Evolutionary conservation across 2,329 filamentous ascomycete genomes (phyloP), one percentile per base, ranked within the genome.

Genomic region (Cyclaneusma minus): DNA sequence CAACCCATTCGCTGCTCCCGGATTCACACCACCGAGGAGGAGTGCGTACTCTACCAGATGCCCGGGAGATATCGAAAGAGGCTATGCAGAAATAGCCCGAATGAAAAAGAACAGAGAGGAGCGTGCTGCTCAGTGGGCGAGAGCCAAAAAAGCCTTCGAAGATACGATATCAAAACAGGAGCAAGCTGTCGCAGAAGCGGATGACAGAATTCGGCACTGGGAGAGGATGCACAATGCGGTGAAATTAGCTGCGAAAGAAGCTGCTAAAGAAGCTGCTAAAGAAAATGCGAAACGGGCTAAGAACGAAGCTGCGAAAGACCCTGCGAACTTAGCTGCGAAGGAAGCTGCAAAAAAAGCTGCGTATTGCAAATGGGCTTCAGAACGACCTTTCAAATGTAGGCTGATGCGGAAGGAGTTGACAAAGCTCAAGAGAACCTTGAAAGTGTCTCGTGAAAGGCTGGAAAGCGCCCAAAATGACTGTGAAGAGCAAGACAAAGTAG

Each of bases 301-400:
- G 42, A 47, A 2, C 1, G 47, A 50, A n/a, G 43, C 49, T 11
- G 42, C 46, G 22, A 52, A 47, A 28, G 41, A 28, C 30, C 35
- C 27, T 16, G 15, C 25, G 14, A 28, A 42, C 2, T 34, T 50
- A 47, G 15, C 15, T 30, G 40, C 37, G 21, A 40, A 41, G 12
- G 45, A 49, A 20, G 40, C 33, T 3, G 42, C 39, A 10, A 35
- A 31, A 27, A 44, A 46, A 18, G 45, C 43, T 33, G 22, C 28
- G 13, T 27, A 51, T 22, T 42, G 36, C 29, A 48, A 44, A 27
- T 38, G 35, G 30, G 13, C 16, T 21, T 35, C 37, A 25, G 42
- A 47, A 2, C 1, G 47, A 50, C n/a, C 43, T 50, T 11, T 42
- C 46, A 22, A 52, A 47, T 27, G 41, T n/a, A n/a, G n/a, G n/a